Evolutionary conservation across 306 rosid species (phyloP).

Genomic region (Vigna radiata): DNA sequence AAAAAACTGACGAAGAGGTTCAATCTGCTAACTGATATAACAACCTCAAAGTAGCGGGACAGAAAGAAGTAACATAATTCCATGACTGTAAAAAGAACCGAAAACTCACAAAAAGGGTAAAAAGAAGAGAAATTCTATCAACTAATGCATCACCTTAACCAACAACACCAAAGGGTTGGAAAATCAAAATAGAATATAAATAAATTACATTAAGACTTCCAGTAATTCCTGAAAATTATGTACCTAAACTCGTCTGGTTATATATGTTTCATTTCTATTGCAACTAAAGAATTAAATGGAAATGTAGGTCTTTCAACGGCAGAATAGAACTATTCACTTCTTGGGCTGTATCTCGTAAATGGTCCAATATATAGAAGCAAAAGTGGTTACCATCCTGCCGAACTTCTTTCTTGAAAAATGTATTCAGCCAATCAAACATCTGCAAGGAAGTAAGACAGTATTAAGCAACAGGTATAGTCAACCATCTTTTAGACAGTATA

Average conservation of each 20-base stretch:
- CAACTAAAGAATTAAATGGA: constrained; percentile 45
- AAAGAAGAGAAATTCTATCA: constrained; percentile 47
- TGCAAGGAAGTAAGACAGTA: constrained; percentile 53
- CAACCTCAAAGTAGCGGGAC: constrained; percentile 28
- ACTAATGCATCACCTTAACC: constrained; percentile 43
- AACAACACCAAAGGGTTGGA: constrained; percentile 9
- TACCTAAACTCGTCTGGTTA: constrained; percentile 51
- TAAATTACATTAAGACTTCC: constrained; percentile 52
- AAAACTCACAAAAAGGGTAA: constrained; percentile 40
- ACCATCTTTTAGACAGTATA: constrained; percentile 22
- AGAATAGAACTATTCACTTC: constrained; percentile 47
- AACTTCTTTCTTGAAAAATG: constrained; percentile 40
- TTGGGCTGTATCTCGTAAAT: constrained; percentile 49
- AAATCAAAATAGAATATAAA: constrained; percentile 35
- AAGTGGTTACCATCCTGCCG: constrained; percentile 32
- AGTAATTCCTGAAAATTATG: constrained; percentile 50
- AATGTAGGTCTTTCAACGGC: constrained; percentile 43
- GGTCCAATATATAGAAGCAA: constrained; percentile 47
- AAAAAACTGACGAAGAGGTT: constrained; percentile 22
- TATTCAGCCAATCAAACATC: constrained; percentile 67
- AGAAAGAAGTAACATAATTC: constrained; percentile 36
- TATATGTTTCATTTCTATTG: constrained; percentile 43
- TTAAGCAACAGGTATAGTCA: constrained; percentile 38
- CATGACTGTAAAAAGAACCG: constrained; percentile 42
- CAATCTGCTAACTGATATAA: constrained; percentile 37